Conservation (phyloP, 495 filamentous ascomycete genomes). For the Hyphodiscus hymeniophilus region DNA sequence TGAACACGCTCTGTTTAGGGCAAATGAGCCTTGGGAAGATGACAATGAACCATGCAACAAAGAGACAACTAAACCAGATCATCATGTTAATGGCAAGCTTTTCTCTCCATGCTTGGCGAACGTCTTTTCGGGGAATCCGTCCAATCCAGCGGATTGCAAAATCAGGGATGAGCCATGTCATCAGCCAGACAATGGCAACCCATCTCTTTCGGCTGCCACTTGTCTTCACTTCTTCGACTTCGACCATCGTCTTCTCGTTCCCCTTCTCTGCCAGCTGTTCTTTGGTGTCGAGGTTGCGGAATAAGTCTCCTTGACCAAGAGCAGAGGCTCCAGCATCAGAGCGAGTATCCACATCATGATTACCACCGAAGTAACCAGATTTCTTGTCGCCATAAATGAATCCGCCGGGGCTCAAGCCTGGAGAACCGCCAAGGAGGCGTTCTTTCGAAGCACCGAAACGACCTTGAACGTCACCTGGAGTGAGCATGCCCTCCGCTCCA, state of each 20-base stretch:
- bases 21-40: conserved; percentile 84
- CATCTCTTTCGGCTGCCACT: conserved; percentile 84
- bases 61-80: conserved; percentile 82
- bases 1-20: conserved; percentile 83
- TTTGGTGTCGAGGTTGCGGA: conserved; percentile 87
- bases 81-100: conserved; percentile 97
- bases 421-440: conserved; percentile 48
- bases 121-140: conserved; percentile 84
- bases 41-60: conserved; percentile 82
- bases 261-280: conserved; percentile 94
- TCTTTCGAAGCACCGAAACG: conserved; percentile 62
- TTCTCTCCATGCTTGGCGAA: conserved; percentile 92
- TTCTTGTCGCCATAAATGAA: conserved; percentile 62
- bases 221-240: conserved; percentile 75
- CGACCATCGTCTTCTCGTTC: conserved; percentile 80
- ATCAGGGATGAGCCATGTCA: conserved; percentile 86
- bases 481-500: conserved; percentile 35
- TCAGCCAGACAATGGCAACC: conserved; percentile 75
- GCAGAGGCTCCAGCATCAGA: conserved; percentile 88
- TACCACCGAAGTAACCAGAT: conserved; percentile 71
- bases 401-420: conserved; percentile 39
- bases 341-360: conserved; percentile 67
- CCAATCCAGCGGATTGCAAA: conserved; percentile 71
- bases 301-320: conserved; percentile 91
- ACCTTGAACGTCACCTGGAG: conserved; percentile 32